These are phyloP conservation scores for Marchantia paleacea DNA, from an alignment of 225 moss, liverwort and hornwort genomes.

Conservation along the genomic window DNA sequence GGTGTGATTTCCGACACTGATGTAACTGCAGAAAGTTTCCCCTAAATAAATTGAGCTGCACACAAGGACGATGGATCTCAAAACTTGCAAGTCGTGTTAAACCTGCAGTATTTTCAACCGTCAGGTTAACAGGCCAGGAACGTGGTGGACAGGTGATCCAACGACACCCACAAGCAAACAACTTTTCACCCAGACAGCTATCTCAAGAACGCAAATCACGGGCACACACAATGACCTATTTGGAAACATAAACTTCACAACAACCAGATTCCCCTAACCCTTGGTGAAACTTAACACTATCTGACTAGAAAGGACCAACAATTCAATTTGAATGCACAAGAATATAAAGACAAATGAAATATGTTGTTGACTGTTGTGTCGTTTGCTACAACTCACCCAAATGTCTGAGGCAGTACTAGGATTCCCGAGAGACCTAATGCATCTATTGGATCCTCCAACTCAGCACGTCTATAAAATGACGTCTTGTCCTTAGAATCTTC, in stretches of 20 bases:
- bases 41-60: constrained; percentile 94
- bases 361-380: neutral
- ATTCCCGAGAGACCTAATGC: constrained; percentile 89
- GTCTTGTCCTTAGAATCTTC: constrained; percentile 61
- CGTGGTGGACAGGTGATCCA: neutral
- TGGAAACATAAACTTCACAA: neutral
- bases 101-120: neutral
- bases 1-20: constrained; percentile 91
- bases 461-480: constrained; percentile 65
- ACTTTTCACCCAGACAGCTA: too few relatives aligned
- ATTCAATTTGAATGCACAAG: neutral
- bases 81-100: neutral
- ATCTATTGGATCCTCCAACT: constrained; percentile 81
- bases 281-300: neutral
- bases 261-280: neutral
- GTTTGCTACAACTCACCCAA: constrained; percentile 61
- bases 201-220: too few relatives aligned
- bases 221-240: too few relatives aligned
- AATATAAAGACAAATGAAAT: neutral
- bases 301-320: neutral
- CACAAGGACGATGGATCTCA: neutral
- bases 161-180: too few relatives aligned
- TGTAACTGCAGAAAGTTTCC: constrained; percentile 96
- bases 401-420: constrained; percentile 91
- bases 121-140: neutral